Evolutionary conservation across 768 basidiomycete genomes (phyloP).

Genomic region (Lactifluus hygrophoroides): DNA sequence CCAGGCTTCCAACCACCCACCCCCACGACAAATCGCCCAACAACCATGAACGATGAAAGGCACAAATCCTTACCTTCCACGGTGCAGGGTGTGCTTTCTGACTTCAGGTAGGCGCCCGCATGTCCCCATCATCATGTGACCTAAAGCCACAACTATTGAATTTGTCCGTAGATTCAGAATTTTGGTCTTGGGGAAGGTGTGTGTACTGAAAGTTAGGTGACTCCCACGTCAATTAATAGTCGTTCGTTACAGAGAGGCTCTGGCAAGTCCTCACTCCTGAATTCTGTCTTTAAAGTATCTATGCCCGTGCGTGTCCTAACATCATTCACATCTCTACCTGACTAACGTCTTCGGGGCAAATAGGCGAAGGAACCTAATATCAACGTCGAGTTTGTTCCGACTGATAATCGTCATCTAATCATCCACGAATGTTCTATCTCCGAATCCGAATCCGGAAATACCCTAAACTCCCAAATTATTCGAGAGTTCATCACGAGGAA

Average conservation of each 20-base stretch:
- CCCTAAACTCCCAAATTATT: background rate
- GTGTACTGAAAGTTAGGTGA: background rate
- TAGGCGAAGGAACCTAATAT: background rate
- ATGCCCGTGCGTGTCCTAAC: background rate
- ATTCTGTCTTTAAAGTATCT: background rate
- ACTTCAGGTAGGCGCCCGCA: no score
- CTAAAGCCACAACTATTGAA: background rate
- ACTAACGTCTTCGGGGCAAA: background rate
- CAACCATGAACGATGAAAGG: no score
- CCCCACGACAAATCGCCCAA: no score
- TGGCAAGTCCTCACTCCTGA: conserved; percentile 11
- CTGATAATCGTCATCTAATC: background rate
- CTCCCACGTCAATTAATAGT: no score
- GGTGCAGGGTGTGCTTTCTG: no score
- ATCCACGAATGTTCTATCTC: background rate
- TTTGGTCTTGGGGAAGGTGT: conserved; percentile 10
- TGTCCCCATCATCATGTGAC: no score
- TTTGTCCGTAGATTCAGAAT: background rate
- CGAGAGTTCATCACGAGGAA: background rate
- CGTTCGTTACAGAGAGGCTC: background rate
- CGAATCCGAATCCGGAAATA: background rate
- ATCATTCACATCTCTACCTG: background rate
- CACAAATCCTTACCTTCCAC: no score
- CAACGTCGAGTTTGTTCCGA: background rate
- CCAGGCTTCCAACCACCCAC: no score